phyloP scores from a whole-genome alignment of 441 rosid genomes.

The Populus tomentosa region DNA sequence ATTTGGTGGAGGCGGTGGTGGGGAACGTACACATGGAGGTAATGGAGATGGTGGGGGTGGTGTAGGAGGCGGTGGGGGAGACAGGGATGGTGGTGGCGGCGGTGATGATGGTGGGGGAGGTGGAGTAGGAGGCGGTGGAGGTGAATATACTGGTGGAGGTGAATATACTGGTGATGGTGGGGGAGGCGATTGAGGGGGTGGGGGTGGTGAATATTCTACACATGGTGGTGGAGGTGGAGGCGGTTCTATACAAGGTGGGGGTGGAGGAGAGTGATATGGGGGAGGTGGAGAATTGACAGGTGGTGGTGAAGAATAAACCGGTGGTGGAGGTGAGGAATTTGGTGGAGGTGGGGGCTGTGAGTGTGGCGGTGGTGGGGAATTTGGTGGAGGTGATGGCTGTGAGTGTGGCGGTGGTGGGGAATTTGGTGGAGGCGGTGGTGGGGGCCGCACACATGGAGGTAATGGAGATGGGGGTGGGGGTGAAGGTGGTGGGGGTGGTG shows the following conservation, averaged over 20 bases:
- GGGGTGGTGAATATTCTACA: conserved; percentile 24
- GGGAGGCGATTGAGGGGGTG: conserved; percentile 30
- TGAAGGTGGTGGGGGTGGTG: conserved; percentile 27
- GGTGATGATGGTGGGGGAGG: conserved; percentile 20
- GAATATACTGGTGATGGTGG: conserved; percentile 13
- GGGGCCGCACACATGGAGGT: conserved; percentile 34
- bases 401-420: conserved; percentile 32
- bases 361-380: conserved; percentile 29
- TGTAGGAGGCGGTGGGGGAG: conserved; percentile 29
- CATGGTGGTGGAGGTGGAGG: conserved; percentile 33
- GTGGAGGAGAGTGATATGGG: conserved; percentile 32
- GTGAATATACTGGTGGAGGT: conserved; percentile 4
- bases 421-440: conserved; percentile 36
- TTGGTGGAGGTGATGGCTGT: conserved; percentile 32
- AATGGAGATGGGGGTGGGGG: conserved; percentile 37
- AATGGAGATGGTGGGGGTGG: conserved; percentile 31
- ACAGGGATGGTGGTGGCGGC: conserved; percentile 32
- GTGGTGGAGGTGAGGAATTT: conserved; percentile 26
- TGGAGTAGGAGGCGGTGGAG: conserved; percentile 33
- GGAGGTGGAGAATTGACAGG: conserved; percentile 38
- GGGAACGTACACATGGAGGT: conserved; percentile 25
- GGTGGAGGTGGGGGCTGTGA: conserved; percentile 36
- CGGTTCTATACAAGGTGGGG: conserved; percentile 32
- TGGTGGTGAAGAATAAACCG: conserved; percentile 15
- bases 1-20: conserved; percentile 21